These are phyloP conservation scores for Penicillium chermesinum DNA, from an alignment of 495 filamentous ascomycete species.

Conservation along the genomic window DNA sequence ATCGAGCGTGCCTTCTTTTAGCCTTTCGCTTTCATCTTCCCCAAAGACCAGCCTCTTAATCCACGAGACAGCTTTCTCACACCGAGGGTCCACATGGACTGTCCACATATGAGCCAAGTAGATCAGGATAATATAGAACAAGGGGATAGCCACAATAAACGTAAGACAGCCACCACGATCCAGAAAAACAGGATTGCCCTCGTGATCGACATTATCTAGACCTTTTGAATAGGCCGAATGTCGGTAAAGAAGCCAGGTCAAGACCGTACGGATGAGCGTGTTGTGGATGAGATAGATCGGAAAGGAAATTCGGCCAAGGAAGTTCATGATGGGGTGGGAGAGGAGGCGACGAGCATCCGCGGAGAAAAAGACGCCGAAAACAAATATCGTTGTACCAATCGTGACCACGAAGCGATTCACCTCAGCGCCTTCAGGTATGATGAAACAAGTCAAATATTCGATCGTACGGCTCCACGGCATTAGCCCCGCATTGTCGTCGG, in stretches of 20 bases:
- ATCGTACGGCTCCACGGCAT: constrained; percentile 12
- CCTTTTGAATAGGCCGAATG: constrained; percentile 4
- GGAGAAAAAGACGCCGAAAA: constrained; percentile 10
- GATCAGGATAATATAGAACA: constrained; percentile 8
- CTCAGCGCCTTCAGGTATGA: constrained; percentile 4
- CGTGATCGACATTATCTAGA: constrained; percentile 1
- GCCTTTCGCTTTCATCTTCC: neutral
- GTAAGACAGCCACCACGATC: constrained; percentile 1
- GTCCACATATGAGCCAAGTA: constrained; percentile 10
- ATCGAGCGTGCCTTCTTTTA: neutral
- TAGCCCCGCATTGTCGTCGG: constrained; percentile 11
- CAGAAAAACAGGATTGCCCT: constrained; percentile 5
- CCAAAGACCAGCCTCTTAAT: constrained; percentile 7
- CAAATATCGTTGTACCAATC: neutral
- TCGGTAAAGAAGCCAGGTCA: constrained; percentile 11
- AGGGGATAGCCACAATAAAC: constrained; percentile 1
- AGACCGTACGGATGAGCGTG: constrained; percentile 15
- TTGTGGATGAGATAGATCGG: constrained; percentile 19
- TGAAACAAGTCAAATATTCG: neutral
- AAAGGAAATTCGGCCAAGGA: constrained; percentile 17
- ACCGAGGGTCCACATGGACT: constrained; percentile 9
- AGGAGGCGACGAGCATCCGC: constrained; percentile 8
- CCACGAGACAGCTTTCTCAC: constrained; percentile 10
- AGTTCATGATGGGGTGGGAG: constrained; percentile 9
- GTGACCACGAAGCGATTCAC: constrained; percentile 3